These are phyloP conservation scores for Pleurotus ostreatus DNA, from an alignment of 768 basidiomycete species.

Conservation along the genomic window DNA sequence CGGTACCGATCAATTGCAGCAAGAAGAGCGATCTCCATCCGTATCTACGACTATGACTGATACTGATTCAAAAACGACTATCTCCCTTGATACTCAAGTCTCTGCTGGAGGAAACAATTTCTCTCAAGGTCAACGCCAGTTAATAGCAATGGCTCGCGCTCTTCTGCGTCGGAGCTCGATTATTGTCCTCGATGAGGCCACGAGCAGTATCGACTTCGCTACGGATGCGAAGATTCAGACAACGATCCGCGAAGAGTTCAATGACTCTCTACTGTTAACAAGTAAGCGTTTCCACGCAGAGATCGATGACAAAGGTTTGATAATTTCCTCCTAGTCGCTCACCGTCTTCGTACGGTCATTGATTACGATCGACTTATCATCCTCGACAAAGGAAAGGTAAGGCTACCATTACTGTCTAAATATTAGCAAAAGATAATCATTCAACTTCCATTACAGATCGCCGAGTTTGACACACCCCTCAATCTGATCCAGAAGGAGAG, in stretches of 20 bases:
- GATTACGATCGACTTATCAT: constrained; percentile 80
- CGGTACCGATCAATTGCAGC: constrained; percentile 21
- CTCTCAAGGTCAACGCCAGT: constrained; percentile 87
- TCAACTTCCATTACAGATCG: constrained; percentile 30
- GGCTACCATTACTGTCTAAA: constrained; percentile 4
- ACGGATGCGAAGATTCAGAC: constrained; percentile 90
- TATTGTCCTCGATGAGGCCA: constrained; percentile 80
- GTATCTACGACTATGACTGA: constrained; percentile 46
- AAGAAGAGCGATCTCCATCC: constrained; percentile 36
- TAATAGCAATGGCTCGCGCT: constrained; percentile 84
- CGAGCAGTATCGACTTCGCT: constrained; percentile 81
- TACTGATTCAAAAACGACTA: constrained; percentile 47
- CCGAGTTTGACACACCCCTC: constrained; percentile 70
- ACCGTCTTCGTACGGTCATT: constrained; percentile 72
- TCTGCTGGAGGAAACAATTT: constrained; percentile 88
- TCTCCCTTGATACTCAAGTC: constrained; percentile 75
- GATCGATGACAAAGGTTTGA: background rate
- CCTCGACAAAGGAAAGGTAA: constrained; percentile 63
- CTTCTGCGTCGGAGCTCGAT: constrained; percentile 67
- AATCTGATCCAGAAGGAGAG: constrained; percentile 59
- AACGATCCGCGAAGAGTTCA: constrained; percentile 85
- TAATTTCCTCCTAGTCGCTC: constrained; percentile 46
- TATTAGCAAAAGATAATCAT: background rate
- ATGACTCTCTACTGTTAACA: constrained; percentile 66
- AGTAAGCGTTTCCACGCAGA: constrained; percentile 34